Evolutionary conservation across 495 filamentous ascomycete species (phyloP).

Genomic region (Aspergillus panamensis): DNA sequence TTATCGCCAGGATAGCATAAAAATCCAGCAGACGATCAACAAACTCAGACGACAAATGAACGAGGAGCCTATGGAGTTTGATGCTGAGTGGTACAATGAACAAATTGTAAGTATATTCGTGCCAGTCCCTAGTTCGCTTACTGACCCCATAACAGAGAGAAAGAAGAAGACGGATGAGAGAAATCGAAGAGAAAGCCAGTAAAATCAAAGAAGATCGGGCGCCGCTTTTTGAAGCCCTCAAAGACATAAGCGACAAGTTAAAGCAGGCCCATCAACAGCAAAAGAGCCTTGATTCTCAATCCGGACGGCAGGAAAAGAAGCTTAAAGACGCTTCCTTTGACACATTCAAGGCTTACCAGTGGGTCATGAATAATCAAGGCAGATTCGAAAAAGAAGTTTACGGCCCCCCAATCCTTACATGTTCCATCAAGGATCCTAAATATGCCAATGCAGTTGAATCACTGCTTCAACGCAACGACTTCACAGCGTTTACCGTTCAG

Average conservation of each 20-base stretch:
- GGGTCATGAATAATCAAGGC: slow-evolving; percentile 68
- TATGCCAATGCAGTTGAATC: slow-evolving; percentile 75
- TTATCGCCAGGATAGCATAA: slow-evolving; percentile 49
- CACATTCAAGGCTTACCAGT: slow-evolving; percentile 67
- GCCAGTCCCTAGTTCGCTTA: not conserved
- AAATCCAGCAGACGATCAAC: slow-evolving; percentile 40
- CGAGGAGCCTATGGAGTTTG: slow-evolving; percentile 50
- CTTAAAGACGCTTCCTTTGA: slow-evolving; percentile 57
- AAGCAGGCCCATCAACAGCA: slow-evolving; percentile 47
- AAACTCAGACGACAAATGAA: slow-evolving; percentile 46
- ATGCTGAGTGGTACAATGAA: slow-evolving; percentile 53
- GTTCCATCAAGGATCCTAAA: slow-evolving; percentile 71
- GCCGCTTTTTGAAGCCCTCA: slow-evolving; percentile 26
- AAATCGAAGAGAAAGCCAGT: slow-evolving; percentile 26
- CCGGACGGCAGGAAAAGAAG: slow-evolving; percentile 68
- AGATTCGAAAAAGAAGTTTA: slow-evolving; percentile 78
- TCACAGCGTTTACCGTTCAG: slow-evolving; percentile 73
- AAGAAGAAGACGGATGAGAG: slow-evolving; percentile 34
- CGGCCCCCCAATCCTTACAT: slow-evolving; percentile 78
- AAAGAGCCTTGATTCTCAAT: slow-evolving; percentile 64
- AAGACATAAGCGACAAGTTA: slow-evolving; percentile 29
- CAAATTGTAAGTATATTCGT: slow-evolving; percentile 35
- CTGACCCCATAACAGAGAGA: slow-evolving; percentile 35
- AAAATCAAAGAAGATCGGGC: slow-evolving; percentile 30
- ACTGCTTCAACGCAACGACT: slow-evolving; percentile 58